A percentile compares a stretch with the other conserved stretches of the same genome.
Conservation (phyloP, 2,329 filamentous ascomycete species). For the Botrytis elliptica region DNA sequence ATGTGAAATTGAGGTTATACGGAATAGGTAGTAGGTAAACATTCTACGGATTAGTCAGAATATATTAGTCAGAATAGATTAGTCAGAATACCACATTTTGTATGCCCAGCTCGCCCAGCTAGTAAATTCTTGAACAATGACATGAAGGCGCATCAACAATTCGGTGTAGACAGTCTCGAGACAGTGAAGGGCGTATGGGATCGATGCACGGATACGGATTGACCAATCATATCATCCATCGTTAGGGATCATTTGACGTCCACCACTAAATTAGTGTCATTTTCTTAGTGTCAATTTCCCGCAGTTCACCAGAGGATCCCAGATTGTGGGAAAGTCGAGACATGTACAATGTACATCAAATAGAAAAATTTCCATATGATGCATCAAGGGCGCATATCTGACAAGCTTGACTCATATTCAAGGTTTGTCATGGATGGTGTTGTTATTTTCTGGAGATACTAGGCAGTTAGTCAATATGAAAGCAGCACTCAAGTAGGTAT, state of each 20-base stretch:
- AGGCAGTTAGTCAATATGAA: neutral
- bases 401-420: conserved; percentile 14
- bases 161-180: neutral
- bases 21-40: no score
- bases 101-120: no score
- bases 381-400: conserved; percentile 10
- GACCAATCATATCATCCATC: neutral
- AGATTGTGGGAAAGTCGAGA: neutral
- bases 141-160: neutral
- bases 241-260: neutral
- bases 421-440: neutral
- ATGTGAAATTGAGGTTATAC: neutral
- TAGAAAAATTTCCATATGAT: neutral
- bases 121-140: neutral
- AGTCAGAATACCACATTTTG: neutral
- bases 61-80: neutral
- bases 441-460: neutral
- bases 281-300: neutral
- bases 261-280: neutral
- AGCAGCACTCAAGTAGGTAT: neutral
- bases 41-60: neutral
- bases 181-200: neutral
- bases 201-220: neutral
- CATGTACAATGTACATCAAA: neutral
- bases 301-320: neutral